Percentiles rank a stretch among this genome's conserved stretches.
Conservation (phyloP, 371 early-diverging fungal species). For the Dichotomocladium elegans region DNA sequence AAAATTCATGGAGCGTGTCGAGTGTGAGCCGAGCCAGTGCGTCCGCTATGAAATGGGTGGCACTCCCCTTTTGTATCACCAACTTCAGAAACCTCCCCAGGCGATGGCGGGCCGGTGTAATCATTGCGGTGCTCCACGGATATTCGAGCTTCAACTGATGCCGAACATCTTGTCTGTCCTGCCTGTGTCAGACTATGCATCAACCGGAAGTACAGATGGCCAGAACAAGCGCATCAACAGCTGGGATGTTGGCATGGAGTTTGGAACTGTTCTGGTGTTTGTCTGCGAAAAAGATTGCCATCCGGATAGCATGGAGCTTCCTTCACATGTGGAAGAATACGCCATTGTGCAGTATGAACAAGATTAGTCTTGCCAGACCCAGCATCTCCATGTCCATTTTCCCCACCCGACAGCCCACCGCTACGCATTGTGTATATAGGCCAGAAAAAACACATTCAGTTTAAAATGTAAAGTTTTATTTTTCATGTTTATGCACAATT, state of each 20-base stretch:
- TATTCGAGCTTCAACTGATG: conserved; percentile 92
- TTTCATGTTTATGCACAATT: too few species aligned
- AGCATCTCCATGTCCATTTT: too few species aligned
- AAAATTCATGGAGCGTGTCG: conserved; percentile 69
- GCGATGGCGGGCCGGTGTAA: conserved; percentile 54
- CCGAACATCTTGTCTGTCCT: conserved; percentile 76
- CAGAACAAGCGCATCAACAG: conserved; percentile 17
- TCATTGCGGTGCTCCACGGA: conserved; percentile 70
- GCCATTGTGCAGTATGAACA: conserved; percentile 67
- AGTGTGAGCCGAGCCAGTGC: conserved; percentile 79
- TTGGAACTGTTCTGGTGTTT: conserved; percentile 85
- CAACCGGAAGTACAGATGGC: conserved; percentile 2
- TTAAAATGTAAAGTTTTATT: too few species aligned
- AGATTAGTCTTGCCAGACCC: conserved; percentile 25
- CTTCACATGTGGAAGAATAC: conserved; percentile 61
- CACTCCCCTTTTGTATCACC: conserved; percentile 59
- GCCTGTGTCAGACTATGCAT: conserved; percentile 40
- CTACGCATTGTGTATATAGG: too few species aligned
- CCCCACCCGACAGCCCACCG: too few species aligned
- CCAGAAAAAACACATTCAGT: too few species aligned
- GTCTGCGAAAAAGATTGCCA: conserved; percentile 82
- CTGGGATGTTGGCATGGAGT: conserved; percentile 85
- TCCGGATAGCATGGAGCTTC: conserved; percentile 26
- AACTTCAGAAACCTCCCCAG: conserved; percentile 26
- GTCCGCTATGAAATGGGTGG: conserved; percentile 79